Base-by-base conservation (phyloP, 352 stramenopile species). In the Pythium volutum region DNA sequence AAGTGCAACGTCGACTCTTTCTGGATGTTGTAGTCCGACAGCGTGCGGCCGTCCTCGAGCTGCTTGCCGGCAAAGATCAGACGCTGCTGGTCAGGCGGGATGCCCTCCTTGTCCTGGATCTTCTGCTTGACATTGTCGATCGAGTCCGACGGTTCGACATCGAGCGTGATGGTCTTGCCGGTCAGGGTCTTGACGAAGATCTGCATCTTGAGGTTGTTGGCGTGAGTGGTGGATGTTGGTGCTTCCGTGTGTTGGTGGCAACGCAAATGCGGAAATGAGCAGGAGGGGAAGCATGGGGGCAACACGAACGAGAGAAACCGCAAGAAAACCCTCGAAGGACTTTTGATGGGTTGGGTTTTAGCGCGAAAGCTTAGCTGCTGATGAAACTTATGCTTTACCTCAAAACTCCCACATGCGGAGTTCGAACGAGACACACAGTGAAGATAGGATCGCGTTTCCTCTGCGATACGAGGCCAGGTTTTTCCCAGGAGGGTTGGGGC, bases 51-150 rank as follows among this genome's bases (percentile, higher is more conserved):
- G 26, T 70, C 63, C 52, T 70, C 63, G 38, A 70, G 63, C 63
- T 70, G 63, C 63, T 70, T 70, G 56, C 56, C 64, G 36, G 57
- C 56, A 23, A 98, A 98, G 66, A 98, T 98, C 53, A 98, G 79
- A 48, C 94, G 80, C 74, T 98, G 94, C 77, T 98, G 92, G 66
- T 98, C 95, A 25, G 89, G 79, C 47, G 93, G 95, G 49, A 98
- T 98, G 45, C 92, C 93, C 73, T 97, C 89, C 74, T 89, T 98
- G 71, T 97, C 89, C 58, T 95, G 74, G 64, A 98, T 97, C 76
- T 97, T 98, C 33, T 89, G 85, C 87, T 99, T 99, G 43, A 99
- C 96, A 71, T 98, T 96, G 75, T 98, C 54, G 55, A 98, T 97
- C 16, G 81, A 92, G 81, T 98, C 90, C 26, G 84, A 89, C 50